Evolutionary conservation across 2,329 filamentous ascomycete genomes (phyloP).

Genomic region (Fusarium sp.): DNA sequence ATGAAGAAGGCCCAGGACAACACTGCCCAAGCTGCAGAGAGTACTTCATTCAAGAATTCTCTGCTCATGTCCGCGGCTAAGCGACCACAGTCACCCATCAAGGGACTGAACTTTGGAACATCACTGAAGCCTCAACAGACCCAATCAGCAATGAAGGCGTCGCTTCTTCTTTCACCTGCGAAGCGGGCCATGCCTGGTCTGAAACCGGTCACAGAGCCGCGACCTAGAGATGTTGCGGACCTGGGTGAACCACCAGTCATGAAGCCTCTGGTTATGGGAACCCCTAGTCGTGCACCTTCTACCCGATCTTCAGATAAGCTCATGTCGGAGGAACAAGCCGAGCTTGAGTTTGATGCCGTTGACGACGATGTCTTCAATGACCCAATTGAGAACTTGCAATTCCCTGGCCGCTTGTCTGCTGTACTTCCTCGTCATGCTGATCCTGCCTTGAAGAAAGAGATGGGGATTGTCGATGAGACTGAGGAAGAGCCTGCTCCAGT

Average conservation of each 20-base stretch:
- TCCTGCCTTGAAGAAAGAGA: slow-evolving; percentile 49
- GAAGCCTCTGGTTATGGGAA: slow-evolving; percentile 50
- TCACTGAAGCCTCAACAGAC: slow-evolving; percentile 42
- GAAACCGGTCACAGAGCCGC: slow-evolving; percentile 46
- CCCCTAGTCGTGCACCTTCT: slow-evolving; percentile 39
- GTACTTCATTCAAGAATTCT: slow-evolving; percentile 54
- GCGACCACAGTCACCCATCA: slow-evolving; percentile 57
- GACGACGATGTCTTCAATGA: slow-evolving; percentile 48
- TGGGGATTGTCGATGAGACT: slow-evolving; percentile 45
- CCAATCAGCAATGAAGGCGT: slow-evolving; percentile 55
- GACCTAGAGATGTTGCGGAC: slow-evolving; percentile 23
- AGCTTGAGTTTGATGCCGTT: slow-evolving; percentile 32
- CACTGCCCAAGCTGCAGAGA: slow-evolving; percentile 23
- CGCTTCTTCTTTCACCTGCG: slow-evolving; percentile 62
- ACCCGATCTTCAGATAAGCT: slow-evolving; percentile 50
- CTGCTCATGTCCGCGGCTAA: slow-evolving; percentile 63
- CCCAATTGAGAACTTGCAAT: slow-evolving; percentile 50
- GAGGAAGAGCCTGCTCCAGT: slow-evolving; percentile 5
- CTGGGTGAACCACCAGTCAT: slow-evolving; percentile 48
- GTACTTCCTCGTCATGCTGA: slow-evolving; percentile 56
- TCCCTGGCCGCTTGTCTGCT: slow-evolving; percentile 58
- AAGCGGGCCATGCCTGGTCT: slow-evolving; percentile 55
- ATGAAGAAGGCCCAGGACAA: slow-evolving; percentile 39
- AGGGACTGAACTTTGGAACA: slow-evolving; percentile 47
- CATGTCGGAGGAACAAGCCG: slow-evolving; percentile 48